Conservation (phyloP, 768 basidiomycete species). For the Lentinula boryana region DNA sequence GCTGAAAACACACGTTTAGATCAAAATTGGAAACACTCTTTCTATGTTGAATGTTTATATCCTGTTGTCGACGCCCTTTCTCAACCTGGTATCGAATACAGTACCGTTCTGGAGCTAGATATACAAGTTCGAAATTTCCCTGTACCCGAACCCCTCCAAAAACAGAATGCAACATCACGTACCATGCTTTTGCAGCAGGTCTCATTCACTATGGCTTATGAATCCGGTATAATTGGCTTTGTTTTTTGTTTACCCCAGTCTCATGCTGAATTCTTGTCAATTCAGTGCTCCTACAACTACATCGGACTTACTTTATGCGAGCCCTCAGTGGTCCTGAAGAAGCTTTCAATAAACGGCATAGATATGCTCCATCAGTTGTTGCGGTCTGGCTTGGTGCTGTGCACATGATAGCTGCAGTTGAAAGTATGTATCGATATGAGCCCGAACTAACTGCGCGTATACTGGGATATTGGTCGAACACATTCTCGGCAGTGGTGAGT, state of each 20-base stretch:
- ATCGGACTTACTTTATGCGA: conserved; percentile 62
- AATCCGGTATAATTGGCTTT: conserved; percentile 42
- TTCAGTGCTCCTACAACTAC: conserved; percentile 58
- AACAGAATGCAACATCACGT: conserved; percentile 34
- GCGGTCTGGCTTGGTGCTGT: conserved; percentile 62
- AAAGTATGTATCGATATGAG: conserved; percentile 50
- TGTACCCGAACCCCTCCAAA: conserved; percentile 42
- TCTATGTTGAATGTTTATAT: conserved; percentile 51
- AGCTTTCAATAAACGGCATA: conserved; percentile 55
- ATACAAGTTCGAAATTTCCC: conserved; percentile 55
- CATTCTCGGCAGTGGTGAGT: conserved; percentile 46
- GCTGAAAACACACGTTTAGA: conserved; percentile 8
- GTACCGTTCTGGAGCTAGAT: conserved; percentile 50
- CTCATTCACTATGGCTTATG: conserved; percentile 50
- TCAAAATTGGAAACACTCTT: conserved; percentile 44
- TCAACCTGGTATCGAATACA: conserved; percentile 45
- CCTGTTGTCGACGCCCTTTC: conserved; percentile 57
- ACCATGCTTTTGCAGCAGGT: conserved; percentile 56
- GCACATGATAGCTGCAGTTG: conserved; percentile 55
- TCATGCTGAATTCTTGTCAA: not conserved
- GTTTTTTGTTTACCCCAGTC: not conserved
- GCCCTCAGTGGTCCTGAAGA: conserved; percentile 54
- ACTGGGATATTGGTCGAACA: conserved; percentile 48
- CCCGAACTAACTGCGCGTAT: conserved; percentile 54
- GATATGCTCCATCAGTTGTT: conserved; percentile 64